Evolutionary conservation across 2,329 filamentous ascomycete genomes (phyloP), one percentile per base, ranked within the genome.

Genomic region (Onygenales sp.): DNA sequence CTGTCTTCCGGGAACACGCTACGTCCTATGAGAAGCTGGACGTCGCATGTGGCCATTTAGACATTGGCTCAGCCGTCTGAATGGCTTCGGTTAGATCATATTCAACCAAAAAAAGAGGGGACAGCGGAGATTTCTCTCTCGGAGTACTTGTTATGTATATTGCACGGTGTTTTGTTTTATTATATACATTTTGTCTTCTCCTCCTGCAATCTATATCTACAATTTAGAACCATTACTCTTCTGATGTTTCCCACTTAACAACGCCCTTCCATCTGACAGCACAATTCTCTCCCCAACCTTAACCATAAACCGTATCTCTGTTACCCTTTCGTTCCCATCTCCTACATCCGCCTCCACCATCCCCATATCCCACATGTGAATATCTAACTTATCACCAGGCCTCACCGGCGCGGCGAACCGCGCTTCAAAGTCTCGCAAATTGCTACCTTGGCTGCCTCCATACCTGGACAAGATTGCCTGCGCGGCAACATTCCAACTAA

Each of bases 361-460:
- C 1, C 89, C 89, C 31, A 81, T 87, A 66, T 79, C 78, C 91
- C 90, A 95, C 47, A 87, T 87, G 65, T 87, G 83, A 8, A 84
- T 88, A 38, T 88, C 78, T 32, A 95, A 77, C 73, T 86, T 89
- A 67, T 92, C 87, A 21, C 87, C 89, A 0, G 89, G 89, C 66
- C 81, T 83, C 7, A 95, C 89, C 1, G 90, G 89, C 58, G 82
- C 86, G 9, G 88, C 89, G 66, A 95, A 95, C 44, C 90, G 78
- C 17, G 89, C 89, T 74, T 92, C 87, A 75, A 91, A 95, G 71
- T 92, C 87, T 72, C 83, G 87, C 61, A 95, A 77, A 64, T 91
- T 93, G 59, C 79, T 79, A 1, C 89, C 86, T 65, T 95, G 81
- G 67, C 85, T 85, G 43, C 78, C 85, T 45, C 88, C 89, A 21